Evolutionary conservation across 2,329 filamentous ascomycete genomes (phyloP).

Genomic region (Orbilia brochopaga): DNA sequence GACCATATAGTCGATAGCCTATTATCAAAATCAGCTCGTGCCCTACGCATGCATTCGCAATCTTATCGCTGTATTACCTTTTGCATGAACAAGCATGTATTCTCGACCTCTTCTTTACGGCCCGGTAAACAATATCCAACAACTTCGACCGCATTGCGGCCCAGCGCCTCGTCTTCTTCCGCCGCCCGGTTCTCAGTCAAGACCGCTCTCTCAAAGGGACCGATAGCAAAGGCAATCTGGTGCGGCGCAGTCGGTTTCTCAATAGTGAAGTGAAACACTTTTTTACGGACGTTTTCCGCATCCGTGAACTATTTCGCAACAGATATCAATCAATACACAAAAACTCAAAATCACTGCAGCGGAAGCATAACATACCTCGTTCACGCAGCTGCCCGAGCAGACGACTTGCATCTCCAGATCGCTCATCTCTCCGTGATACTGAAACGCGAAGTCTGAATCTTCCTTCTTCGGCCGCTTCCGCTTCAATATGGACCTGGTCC

Average conservation of each 20-base stretch:
- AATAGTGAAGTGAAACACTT: slow-evolving; percentile 84
- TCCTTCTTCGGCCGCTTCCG: slow-evolving; percentile 49
- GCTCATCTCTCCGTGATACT: slow-evolving; percentile 76
- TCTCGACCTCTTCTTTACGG: slow-evolving; percentile 78
- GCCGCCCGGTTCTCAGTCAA: slow-evolving; percentile 86
- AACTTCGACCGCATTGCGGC: slow-evolving; percentile 83
- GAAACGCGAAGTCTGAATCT: slow-evolving; percentile 57
- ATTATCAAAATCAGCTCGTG: slow-evolving; percentile 20
- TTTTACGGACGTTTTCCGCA: slow-evolving; percentile 76
- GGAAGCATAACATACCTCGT: slow-evolving; percentile 65
- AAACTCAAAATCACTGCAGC: not conserved
- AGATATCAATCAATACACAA: slow-evolving; percentile 15
- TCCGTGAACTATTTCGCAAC: slow-evolving; percentile 68
- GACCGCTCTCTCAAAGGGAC: slow-evolving; percentile 92
- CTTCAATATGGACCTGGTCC: slow-evolving; percentile 55
- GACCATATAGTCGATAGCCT: slow-evolving; percentile 88
- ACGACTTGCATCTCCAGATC: slow-evolving; percentile 86
- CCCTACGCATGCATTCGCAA: not conserved
- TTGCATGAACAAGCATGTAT: slow-evolving; percentile 84
- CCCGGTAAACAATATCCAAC: slow-evolving; percentile 90
- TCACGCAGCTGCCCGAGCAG: slow-evolving; percentile 85
- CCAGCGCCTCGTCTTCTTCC: slow-evolving; percentile 88
- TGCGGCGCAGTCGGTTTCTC: slow-evolving; percentile 77
- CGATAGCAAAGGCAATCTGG: slow-evolving; percentile 90
- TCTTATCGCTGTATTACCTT: slow-evolving; percentile 56